Percentiles rank a stretch among this genome's conserved stretches.
Conservation (phyloP, 2,329 filamentous ascomycete genomes). For the Septoria petroselini region DNA sequence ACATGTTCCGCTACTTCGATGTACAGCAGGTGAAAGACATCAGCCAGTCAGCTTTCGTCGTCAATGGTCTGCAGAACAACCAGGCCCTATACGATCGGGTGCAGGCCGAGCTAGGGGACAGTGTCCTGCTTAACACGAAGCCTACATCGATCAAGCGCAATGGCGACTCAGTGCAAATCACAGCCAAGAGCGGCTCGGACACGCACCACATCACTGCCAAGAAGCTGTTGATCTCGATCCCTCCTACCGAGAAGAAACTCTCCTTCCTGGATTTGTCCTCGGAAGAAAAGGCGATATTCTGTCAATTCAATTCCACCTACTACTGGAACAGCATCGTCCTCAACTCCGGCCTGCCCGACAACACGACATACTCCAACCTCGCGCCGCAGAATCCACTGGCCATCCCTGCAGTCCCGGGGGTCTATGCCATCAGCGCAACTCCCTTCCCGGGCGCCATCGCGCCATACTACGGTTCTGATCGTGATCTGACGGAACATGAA, state of each 20-base stretch:
- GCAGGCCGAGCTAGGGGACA: conserved; percentile 23
- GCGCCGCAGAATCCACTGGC: conserved; percentile 13
- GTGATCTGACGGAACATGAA: conserved; percentile 14
- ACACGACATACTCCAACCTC: conserved; percentile 23
- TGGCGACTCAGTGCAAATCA: not conserved
- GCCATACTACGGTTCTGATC: conserved; percentile 19
- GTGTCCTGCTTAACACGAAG: conserved; percentile 32
- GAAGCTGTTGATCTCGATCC: conserved; percentile 46
- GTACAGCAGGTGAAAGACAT: conserved; percentile 6
- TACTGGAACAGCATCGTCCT: conserved; percentile 27
- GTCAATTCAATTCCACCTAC: conserved; percentile 38
- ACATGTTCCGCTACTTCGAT: conserved; percentile 43
- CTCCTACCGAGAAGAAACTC: conserved; percentile 41
- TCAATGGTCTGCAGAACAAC: conserved; percentile 5
- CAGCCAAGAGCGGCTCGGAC: conserved; percentile 17
- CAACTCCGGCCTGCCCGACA: conserved; percentile 24
- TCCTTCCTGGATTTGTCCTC: conserved; percentile 39
- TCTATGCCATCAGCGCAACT: conserved; percentile 14
- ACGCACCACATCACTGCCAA: conserved; percentile 20
- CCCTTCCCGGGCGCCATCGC: conserved; percentile 14
- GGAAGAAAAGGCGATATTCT: conserved; percentile 40
- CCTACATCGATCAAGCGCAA: conserved; percentile 23
- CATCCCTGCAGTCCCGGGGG: conserved; percentile 24
- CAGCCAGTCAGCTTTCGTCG: conserved; percentile 22
- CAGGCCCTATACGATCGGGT: conserved; percentile 26